phyloP scores from a whole-genome alignment of 495 filamentous ascomycete genomes.

The Choiromyces venosus region DNA sequence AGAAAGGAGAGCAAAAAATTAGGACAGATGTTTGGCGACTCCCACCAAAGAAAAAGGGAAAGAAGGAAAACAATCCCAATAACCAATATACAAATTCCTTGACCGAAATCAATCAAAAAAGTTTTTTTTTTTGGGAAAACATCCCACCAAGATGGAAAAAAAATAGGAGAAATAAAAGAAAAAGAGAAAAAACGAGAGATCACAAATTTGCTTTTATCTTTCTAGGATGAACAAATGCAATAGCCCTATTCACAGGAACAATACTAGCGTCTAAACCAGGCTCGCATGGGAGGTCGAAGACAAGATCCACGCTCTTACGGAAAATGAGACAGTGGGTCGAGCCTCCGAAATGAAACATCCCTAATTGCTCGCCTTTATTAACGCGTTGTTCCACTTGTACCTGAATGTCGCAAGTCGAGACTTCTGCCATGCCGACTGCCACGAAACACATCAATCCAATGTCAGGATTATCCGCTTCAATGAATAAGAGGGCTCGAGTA shows the following conservation, averaged over 20 bases:
- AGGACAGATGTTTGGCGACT: not conserved
- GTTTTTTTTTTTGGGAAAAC: not conserved
- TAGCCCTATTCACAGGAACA: slow-evolving; percentile 6
- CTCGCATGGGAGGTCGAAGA: slow-evolving; percentile 14
- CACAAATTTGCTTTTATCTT: not conserved
- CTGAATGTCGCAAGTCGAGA: slow-evolving; percentile 62
- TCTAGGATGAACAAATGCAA: slow-evolving; percentile 13
- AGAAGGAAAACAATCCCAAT: not conserved
- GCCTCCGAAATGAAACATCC: slow-evolving; percentile 73
- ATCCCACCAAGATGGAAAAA: too few species aligned
- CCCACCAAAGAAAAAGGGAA: not conserved
- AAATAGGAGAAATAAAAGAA: too few species aligned
- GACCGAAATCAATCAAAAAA: not conserved
- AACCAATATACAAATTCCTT: not conserved
- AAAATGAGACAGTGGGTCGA: slow-evolving; percentile 62
- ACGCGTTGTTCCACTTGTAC: slow-evolving; percentile 57
- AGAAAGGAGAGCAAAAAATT: not conserved
- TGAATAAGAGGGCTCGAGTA: slow-evolving; percentile 61
- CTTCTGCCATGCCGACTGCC: slow-evolving; percentile 65
- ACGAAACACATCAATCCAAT: slow-evolving; percentile 65
- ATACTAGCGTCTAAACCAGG: slow-evolving; percentile 6
- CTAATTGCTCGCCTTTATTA: slow-evolving; percentile 60
- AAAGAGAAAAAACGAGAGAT: not conserved
- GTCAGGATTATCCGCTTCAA: slow-evolving; percentile 60
- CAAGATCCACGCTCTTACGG: slow-evolving; percentile 11